Percentiles rank a stretch among this genome's conserved stretches.
Conservation (phyloP, 2,329 filamentous ascomycete genomes). For the Colletotrichum scovillei region DNA sequence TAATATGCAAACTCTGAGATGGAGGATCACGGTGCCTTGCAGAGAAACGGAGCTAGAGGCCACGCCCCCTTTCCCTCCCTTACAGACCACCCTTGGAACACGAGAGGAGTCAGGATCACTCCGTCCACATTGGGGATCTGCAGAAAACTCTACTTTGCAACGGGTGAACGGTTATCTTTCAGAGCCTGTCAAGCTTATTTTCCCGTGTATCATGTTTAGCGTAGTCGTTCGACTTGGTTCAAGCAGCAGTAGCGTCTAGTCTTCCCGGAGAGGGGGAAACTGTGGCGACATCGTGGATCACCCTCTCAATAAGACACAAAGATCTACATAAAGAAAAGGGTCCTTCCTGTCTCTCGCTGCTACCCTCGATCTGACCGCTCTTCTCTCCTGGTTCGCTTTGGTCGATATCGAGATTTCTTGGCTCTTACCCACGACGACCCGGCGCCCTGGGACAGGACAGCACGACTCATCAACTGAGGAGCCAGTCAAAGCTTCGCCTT, state of each 20-base stretch:
- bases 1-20: neutral
- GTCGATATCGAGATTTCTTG: conserved; percentile 7
- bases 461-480: neutral
- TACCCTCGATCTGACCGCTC: conserved; percentile 14
- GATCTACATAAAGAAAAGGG: conserved; percentile 22
- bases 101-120: conserved; percentile 22
- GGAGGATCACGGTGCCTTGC: conserved; percentile 1
- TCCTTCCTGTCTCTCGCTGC: neutral
- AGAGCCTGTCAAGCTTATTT: conserved; percentile 23
- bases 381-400: conserved; percentile 6
- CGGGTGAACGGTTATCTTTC: neutral
- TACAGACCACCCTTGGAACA: conserved; percentile 13
- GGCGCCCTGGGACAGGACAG: conserved; percentile 13
- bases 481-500: conserved; percentile 14
- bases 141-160: conserved; percentile 12
- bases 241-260: neutral
- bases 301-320: neutral
- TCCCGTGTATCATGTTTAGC: conserved; percentile 22
- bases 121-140: conserved; percentile 12
- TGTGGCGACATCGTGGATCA: conserved; percentile 18
- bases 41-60: neutral
- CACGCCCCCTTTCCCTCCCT: neutral
- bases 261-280: conserved; percentile 10
- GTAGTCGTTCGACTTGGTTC: conserved; percentile 9
- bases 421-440: conserved; percentile 13